Percentiles rank a stretch among this genome's conserved stretches.
phyloP scores from a whole-genome alignment of 2,329 filamentous ascomycete genomes.

The Penicillium sp. region DNA sequence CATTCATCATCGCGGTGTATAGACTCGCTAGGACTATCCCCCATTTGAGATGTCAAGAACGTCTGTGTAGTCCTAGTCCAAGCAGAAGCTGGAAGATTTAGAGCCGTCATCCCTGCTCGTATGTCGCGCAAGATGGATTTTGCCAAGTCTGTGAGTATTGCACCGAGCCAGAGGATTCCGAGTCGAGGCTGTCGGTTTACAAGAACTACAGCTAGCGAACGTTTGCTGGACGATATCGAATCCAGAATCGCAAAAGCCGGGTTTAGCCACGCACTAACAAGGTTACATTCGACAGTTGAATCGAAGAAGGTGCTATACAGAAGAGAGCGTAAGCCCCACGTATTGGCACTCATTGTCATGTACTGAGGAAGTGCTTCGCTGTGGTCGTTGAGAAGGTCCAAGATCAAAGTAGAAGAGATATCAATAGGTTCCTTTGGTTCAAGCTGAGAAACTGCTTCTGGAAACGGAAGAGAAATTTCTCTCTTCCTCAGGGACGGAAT shows the following conservation, averaged over 20 bases:
- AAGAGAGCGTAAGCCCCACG: constrained; percentile 24
- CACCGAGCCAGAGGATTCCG: constrained; percentile 23
- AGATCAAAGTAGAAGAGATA: constrained; percentile 4
- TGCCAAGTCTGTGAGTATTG: constrained; percentile 14
- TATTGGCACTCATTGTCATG: constrained; percentile 26
- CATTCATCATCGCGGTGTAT: constrained; percentile 24
- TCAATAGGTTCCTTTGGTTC: background rate
- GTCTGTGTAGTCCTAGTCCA: constrained; percentile 18
- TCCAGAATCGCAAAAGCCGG: constrained; percentile 19
- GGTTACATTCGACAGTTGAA: constrained; percentile 22
- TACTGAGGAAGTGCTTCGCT: constrained; percentile 15
- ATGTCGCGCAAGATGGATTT: constrained; percentile 15
- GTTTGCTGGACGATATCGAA: constrained; percentile 7
- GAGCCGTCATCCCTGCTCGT: constrained; percentile 9
- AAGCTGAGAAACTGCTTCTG: constrained; percentile 6
- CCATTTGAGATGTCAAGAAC: constrained; percentile 17
- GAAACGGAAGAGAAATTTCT: constrained; percentile 17
- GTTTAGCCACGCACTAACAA: constrained; percentile 26
- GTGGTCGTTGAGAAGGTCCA: constrained; percentile 7
- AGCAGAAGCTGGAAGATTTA: constrained; percentile 19
- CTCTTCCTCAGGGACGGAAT: constrained; percentile 14
- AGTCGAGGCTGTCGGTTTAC: constrained; percentile 16
- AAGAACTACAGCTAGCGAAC: constrained; percentile 12
- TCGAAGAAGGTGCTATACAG: constrained; percentile 27
- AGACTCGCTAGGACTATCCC: constrained; percentile 1